These are phyloP conservation scores for Zalaria sp. DNA, from an alignment of 2,329 filamentous ascomycete genomes.

Conservation along the genomic window DNA sequence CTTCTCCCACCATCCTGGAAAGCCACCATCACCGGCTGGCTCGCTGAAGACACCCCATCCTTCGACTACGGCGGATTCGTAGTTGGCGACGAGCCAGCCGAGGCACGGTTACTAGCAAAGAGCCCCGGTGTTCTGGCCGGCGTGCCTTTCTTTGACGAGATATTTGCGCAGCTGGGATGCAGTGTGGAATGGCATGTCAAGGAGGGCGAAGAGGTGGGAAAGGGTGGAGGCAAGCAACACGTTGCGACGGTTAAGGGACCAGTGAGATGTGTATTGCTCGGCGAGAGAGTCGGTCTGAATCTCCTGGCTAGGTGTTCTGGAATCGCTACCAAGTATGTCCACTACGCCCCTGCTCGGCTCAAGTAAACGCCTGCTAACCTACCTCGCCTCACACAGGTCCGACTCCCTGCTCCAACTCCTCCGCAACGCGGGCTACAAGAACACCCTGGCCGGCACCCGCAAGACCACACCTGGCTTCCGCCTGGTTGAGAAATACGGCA, in stretches of 20 bases:
- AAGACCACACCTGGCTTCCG: constrained; percentile 96
- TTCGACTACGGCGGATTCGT: constrained; percentile 98
- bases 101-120: constrained; percentile 42
- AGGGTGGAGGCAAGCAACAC: constrained; percentile 43
- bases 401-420: constrained; percentile 36
- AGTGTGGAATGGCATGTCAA: constrained; percentile 72
- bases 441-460: constrained; percentile 80
- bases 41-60: constrained; percentile 89
- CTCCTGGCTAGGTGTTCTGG: constrained; percentile 82
- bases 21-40: constrained; percentile 65
- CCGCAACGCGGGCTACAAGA: constrained; percentile 55
- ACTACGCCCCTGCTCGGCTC: not conserved
- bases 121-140: constrained; percentile 71
- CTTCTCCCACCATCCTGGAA: constrained; percentile 81
- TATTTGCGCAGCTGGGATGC: constrained; percentile 82
- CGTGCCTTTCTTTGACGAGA: constrained; percentile 87
- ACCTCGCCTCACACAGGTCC: constrained; percentile 15
- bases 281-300: constrained; percentile 86
- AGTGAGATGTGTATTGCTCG: constrained; percentile 70
- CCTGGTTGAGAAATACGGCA: constrained; percentile 94
- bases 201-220: constrained; percentile 58
- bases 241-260: constrained; percentile 78
- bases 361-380: no score
- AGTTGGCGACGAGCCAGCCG: constrained; percentile 52
- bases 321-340: constrained; percentile 52